Evolutionary conservation across 2,329 filamentous ascomycete species (phyloP).

Genomic region (Rutstroemia sp.): DNA sequence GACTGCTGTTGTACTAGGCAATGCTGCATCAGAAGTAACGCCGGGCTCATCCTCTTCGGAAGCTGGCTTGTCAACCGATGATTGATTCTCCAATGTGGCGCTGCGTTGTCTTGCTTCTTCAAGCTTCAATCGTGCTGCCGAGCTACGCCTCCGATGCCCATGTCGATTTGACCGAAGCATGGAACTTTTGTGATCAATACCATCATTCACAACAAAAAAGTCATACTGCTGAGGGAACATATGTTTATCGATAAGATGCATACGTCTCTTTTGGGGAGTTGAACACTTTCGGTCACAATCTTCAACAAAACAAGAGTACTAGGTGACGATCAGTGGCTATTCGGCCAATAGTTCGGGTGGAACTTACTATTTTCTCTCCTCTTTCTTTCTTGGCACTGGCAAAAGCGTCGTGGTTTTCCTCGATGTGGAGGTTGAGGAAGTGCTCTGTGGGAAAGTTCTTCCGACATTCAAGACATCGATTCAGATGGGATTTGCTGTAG

Average conservation of each 20-base stretch:
- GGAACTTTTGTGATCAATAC: slow-evolving; percentile 78
- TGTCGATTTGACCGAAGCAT: slow-evolving; percentile 58
- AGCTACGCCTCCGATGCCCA: slow-evolving; percentile 41
- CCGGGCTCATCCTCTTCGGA: background rate
- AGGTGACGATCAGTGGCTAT: slow-evolving; percentile 3
- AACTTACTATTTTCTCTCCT: slow-evolving; percentile 76
- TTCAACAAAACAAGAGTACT: slow-evolving; percentile 88
- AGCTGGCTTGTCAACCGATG: background rate
- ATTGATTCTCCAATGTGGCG: slow-evolving; percentile 8
- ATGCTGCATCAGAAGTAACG: background rate
- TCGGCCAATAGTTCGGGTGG: background rate
- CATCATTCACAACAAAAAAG: slow-evolving; percentile 77
- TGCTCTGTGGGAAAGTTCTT: slow-evolving; percentile 84
- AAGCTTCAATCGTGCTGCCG: slow-evolving; percentile 31
- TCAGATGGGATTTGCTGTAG: slow-evolving; percentile 72
- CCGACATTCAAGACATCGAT: slow-evolving; percentile 76
- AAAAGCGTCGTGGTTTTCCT: slow-evolving; percentile 85
- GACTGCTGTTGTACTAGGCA: slow-evolving; percentile 12
- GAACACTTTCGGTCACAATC: slow-evolving; percentile 79
- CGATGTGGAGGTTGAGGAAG: slow-evolving; percentile 75
- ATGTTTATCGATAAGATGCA: slow-evolving; percentile 93
- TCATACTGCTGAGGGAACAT: slow-evolving; percentile 84
- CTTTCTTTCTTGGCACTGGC: slow-evolving; percentile 62
- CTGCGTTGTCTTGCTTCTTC: slow-evolving; percentile 19
- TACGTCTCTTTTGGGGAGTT: slow-evolving; percentile 73